A percentile compares a stretch with the other conserved stretches of the same genome.
Conservation (phyloP, 495 filamentous ascomycete species). For the Xylaria cubensis region DNA sequence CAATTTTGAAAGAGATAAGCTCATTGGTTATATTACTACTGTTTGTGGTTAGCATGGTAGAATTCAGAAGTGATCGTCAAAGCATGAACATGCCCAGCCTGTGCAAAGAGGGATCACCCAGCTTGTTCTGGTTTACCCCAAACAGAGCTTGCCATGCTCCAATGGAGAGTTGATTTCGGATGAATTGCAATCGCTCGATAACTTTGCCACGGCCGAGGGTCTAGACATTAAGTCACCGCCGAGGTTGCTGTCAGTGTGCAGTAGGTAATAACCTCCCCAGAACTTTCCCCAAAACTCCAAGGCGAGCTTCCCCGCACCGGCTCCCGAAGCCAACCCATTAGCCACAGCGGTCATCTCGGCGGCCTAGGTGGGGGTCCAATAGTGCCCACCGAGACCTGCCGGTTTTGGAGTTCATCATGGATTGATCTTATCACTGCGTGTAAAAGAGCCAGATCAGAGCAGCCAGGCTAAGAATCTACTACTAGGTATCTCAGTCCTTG, state of each 20-base stretch:
- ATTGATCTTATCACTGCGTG: background rate
- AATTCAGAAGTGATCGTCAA: constrained; percentile 15
- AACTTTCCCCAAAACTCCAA: background rate
- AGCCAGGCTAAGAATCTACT: too few species aligned
- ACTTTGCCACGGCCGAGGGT: background rate
- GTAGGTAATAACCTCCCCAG: background rate
- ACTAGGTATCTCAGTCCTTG: too few species aligned
- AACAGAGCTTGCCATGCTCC: background rate
- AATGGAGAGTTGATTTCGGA: background rate
- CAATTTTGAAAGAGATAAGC: constrained; percentile 12
- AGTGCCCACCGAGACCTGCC: constrained; percentile 7
- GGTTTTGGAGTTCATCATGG: background rate
- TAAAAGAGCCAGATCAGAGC: too few species aligned
- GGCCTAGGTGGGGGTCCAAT: background rate
- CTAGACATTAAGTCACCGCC: background rate
- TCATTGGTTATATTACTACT: background rate
- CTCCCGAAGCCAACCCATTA: constrained; percentile 5
- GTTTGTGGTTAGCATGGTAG: constrained; percentile 11
- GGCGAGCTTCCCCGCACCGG: constrained; percentile 2
- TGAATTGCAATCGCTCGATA: background rate
- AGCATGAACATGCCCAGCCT: background rate
- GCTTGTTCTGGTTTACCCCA: background rate
- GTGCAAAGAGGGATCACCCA: background rate
- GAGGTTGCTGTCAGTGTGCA: background rate
- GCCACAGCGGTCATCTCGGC: constrained; percentile 7